Conservation (phyloP, 2,329 filamentous ascomycete species). For the Pyrenochaeta sp. region DNA sequence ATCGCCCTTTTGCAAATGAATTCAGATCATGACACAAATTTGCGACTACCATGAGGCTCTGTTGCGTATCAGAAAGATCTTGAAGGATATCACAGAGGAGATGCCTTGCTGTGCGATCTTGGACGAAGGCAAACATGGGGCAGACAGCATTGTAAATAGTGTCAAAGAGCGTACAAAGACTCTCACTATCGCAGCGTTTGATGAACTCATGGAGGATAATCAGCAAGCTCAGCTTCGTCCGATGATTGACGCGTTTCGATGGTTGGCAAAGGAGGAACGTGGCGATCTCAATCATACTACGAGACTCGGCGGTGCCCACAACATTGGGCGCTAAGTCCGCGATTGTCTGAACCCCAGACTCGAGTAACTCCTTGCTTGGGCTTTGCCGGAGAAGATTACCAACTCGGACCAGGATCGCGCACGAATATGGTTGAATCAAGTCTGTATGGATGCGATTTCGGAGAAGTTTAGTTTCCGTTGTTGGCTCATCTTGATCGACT, state of each 20-base stretch:
- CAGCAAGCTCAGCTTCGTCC: constrained; percentile 82
- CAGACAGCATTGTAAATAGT: constrained; percentile 78
- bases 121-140: constrained; percentile 89
- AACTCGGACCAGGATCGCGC: constrained; percentile 67
- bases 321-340: constrained; percentile 68
- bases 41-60: constrained; percentile 69
- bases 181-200: constrained; percentile 66
- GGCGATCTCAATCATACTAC: constrained; percentile 80
- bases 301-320: constrained; percentile 64
- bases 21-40: constrained; percentile 81
- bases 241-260: constrained; percentile 81
- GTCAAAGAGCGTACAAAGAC: constrained; percentile 66
- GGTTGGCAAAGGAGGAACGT: constrained; percentile 85
- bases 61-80: constrained; percentile 72
- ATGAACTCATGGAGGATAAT: constrained; percentile 84
- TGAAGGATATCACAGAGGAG: constrained; percentile 76
- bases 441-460: constrained; percentile 48
- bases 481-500: constrained; percentile 9
- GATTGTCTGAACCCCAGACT: constrained; percentile 79
- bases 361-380: constrained; percentile 76
- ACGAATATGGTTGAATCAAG: constrained; percentile 72
- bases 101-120: constrained; percentile 78
- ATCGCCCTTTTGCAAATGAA: constrained; percentile 72
- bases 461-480: constrained; percentile 64
- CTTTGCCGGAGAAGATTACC: constrained; percentile 64